Evolutionary conservation across 768 basidiomycete genomes (phyloP), one percentile per base, ranked within the genome.

Genomic region (Phanerochaete carnosa): DNA sequence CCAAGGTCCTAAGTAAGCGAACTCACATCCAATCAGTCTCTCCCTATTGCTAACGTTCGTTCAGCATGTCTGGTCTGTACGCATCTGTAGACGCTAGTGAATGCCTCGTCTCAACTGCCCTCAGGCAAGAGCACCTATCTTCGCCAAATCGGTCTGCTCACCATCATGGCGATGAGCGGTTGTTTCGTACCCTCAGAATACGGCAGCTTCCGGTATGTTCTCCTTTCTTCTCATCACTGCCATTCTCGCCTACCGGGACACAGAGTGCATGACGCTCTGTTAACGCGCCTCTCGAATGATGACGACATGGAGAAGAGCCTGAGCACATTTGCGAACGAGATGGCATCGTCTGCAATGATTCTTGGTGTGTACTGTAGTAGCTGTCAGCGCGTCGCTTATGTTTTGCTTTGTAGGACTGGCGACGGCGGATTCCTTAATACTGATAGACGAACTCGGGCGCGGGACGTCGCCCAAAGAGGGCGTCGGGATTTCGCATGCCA

Each of bases 281-380:
- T 98, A 26, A 90, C 88, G 0, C 85, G 96, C 1, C 77, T 99
- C 19, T 96, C 94, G 0, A 98, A 98, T 66, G 95, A 98, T 64
- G 95, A 98, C 68, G 89, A 94, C 65, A 82, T 95, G 69, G 94
- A 96, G 72, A 89, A 86, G 68, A 90, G 83, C 46, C 72, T 98
- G 26, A 97, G 95, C 65, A 98, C 97, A 0, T 99, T 99, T 74
- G 94, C 94, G 1, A 88, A 85, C 64, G 96, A 99, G 74, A 98
- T 99, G 93, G 85, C 89, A 1, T 86, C 91, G 2, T 88, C 88
- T 26, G 90, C 94, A 0, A 94, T 95, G 91, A 94, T 98, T 57
- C 76, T 96, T 49, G 90, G 94, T 87, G 61, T 6, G 45, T 46
- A 22, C 16, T 56, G n/a, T 13, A 12, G 1, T 1, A 7, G 4